Evolutionary conservation across 768 basidiomycete genomes (phyloP).

Genomic region (Asterophora parasitica): DNA sequence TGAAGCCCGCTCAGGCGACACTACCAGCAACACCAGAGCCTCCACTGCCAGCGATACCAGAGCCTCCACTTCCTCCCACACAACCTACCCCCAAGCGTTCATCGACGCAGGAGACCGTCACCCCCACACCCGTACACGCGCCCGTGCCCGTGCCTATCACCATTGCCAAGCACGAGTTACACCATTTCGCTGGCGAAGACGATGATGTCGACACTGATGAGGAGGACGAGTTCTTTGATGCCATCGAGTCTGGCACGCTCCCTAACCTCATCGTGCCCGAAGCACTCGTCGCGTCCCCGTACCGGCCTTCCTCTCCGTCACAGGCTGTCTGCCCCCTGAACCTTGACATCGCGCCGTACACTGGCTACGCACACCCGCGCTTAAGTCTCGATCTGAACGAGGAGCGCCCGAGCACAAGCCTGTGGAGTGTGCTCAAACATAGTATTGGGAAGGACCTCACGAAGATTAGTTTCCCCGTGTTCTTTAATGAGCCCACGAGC

Average conservation of each 20-base stretch:
- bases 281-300: conserved; percentile 46
- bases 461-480: conserved; percentile 92
- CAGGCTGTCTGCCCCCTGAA: conserved; percentile 8
- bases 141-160: neutral
- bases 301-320: conserved; percentile 9
- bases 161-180: neutral
- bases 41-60: neutral
- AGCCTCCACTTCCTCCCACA: neutral
- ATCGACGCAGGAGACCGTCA: neutral
- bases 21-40: too few species aligned
- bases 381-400: conserved; percentile 60
- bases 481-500: conserved; percentile 90
- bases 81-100: neutral
- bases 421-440: conserved; percentile 94
- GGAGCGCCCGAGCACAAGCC: conserved; percentile 81
- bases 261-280: conserved; percentile 72
- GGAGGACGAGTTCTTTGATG: conserved; percentile 97
- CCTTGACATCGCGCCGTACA: conserved; percentile 41
- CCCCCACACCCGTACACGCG: neutral
- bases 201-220: conserved; percentile 56
- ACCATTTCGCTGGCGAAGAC: conserved; percentile 11
- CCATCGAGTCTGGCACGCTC: conserved; percentile 78
- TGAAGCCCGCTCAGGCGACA: neutral
- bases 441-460: conserved; percentile 97
- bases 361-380: conserved; percentile 65